phyloP scores from a whole-genome alignment of 176 grass and related monocot genomes.

The Saccharum officinarum region DNA sequence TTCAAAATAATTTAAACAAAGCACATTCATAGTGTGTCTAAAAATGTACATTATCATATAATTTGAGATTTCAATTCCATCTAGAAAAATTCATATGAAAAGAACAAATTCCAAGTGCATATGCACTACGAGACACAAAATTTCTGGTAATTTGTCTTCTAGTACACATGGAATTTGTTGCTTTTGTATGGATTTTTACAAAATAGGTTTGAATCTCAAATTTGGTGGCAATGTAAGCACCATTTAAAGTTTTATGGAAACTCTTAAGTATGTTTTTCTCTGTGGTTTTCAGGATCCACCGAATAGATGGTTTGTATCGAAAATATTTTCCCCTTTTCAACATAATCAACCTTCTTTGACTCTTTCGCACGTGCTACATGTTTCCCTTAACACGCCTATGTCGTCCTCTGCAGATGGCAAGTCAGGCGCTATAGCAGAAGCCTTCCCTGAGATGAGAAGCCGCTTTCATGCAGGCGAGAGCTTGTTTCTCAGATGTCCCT shows the following conservation, averaged over 20 bases:
- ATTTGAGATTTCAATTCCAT: background rate
- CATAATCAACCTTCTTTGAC: background rate
- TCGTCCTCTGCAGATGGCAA: slow-evolving; percentile 69
- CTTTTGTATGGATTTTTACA: background rate
- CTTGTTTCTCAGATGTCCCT: background rate
- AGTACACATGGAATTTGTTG: background rate
- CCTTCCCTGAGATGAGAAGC: background rate
- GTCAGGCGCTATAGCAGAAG: slow-evolving; percentile 54
- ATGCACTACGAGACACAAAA: background rate
- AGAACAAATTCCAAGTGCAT: background rate
- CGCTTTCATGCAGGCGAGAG: background rate
- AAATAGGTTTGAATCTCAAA: background rate
- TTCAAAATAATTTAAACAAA: background rate
- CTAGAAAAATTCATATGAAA: background rate
- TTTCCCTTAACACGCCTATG: background rate
- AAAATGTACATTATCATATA: background rate
- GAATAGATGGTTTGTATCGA: background rate
- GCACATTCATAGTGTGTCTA: background rate
- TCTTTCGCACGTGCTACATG: background rate
- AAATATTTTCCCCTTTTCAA: background rate
- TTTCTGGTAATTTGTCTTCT: background rate
- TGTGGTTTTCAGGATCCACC: background rate
- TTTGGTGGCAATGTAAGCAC: background rate
- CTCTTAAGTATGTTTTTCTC: background rate
- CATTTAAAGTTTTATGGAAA: background rate